Evolutionary conservation across 371 early-diverging fungal genomes (phyloP).

Genomic region (Mucor saturninus): DNA sequence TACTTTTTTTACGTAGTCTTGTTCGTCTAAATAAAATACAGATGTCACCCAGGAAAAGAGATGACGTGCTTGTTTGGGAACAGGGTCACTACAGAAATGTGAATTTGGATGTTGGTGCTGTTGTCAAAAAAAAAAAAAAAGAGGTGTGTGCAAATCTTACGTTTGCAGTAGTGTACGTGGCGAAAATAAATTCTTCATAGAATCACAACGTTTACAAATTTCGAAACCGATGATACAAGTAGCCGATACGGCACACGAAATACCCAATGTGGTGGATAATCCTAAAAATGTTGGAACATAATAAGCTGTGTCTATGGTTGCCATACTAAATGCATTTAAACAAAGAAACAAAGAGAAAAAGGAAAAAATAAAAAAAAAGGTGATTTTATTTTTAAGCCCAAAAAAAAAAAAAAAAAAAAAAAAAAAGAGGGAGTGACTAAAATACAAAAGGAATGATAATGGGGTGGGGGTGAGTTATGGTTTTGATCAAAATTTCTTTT

Average conservation of each 20-base stretch:
- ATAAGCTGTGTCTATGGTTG: constrained; percentile 50
- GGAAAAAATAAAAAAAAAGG: not conserved
- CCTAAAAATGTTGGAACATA: constrained; percentile 51
- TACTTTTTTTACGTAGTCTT: constrained; percentile 50
- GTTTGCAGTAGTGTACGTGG: constrained; percentile 55
- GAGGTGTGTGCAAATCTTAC: constrained; percentile 27
- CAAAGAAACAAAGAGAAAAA: constrained; percentile 16
- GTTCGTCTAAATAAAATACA: constrained; percentile 43
- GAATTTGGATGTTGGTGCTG: not conserved
- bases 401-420: constrained; percentile 4
- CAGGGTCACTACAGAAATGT: constrained; percentile 41
- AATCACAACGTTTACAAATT: constrained; percentile 45
- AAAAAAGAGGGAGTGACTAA: not conserved
- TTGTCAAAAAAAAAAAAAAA: not conserved
- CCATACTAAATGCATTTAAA: constrained; percentile 26
- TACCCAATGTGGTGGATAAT: constrained; percentile 51
- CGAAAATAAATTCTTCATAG: constrained; percentile 58
- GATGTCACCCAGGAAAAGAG: constrained; percentile 59
- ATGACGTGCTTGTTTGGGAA: constrained; percentile 38
- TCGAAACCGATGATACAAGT: constrained; percentile 58
- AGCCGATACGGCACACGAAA: constrained; percentile 52
- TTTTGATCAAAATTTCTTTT: constrained; percentile 6
- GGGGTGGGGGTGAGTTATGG: not conserved
- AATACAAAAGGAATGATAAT: not conserved
- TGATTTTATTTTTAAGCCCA: constrained; percentile 5